Evolutionary conservation across 2,329 filamentous ascomycete genomes (phyloP), one percentile per base, ranked within the genome.

Genomic region (Colletotrichum incanum): DNA sequence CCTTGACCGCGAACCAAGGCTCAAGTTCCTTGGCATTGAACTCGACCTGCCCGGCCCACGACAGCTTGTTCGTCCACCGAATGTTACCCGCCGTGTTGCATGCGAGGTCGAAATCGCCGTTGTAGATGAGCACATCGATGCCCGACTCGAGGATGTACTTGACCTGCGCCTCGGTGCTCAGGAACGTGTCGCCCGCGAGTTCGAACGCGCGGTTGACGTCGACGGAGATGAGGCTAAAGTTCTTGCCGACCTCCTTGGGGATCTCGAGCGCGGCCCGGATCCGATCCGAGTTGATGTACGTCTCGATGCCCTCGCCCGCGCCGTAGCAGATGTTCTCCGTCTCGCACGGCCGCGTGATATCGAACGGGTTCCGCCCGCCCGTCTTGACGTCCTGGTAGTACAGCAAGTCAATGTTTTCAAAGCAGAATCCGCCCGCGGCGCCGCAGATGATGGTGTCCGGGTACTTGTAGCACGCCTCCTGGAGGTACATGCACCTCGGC

Each of bases 41-140:
- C 14, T 81, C 82, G 3, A 83, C 78, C 75, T 85, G 84, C 1
- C 84, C 84, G 63, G 82, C 83, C 84, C 84, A 86, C 3, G 77
- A 72, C 78, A 86, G 79, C 12, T 77, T 79, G 23, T 80, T 81
- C 23, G 83, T 82, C 81, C 81, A 84, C 37, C 81, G 65, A 71
- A 76, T 68, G 60, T 77, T 79, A 1, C 77, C 78, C 7, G 75
- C 76, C n/a, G 75, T 77, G 54, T 75, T 78, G 61, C 71, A 58
- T 4, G 67, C 37, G 14, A 74, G 55, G 65, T 78, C 75, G 8
- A 74, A n/a, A 55, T 78, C 77, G 14, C 77, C 76, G 23, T 78
- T 77, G 9, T 78, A 72, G 0, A 76, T 72, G 18, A 78, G 64
- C 26, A 77, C 45, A 23, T 78, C 75, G 26, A 74, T 73, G 3